These are phyloP conservation scores for Monosporozyma aerobia DNA, from an alignment of 805 yeast species.

Conservation along the genomic window DNA sequence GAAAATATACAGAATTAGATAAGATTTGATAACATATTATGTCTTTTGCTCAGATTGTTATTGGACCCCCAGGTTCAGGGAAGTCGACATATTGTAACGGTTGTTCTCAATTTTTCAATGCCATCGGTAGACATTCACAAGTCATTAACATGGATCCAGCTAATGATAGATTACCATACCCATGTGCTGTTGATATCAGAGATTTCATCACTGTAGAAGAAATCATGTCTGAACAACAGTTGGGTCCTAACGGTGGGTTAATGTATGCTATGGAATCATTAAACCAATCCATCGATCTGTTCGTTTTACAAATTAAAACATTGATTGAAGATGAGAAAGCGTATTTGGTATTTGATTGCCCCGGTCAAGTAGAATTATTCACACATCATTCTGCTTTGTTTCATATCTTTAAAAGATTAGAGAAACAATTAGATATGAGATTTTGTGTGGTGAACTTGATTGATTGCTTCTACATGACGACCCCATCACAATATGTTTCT, in stretches of 20 bases:
- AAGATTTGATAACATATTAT: conserved; percentile 16
- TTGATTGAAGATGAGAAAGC: conserved; percentile 49
- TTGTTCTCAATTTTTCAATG: conserved; percentile 81
- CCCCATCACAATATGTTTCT: conserved; percentile 85
- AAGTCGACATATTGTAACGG: conserved; percentile 94
- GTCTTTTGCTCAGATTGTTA: conserved; percentile 83
- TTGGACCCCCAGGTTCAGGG: conserved; percentile 98
- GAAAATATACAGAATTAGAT: background rate
- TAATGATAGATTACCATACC: conserved; percentile 61
- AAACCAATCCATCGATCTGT: conserved; percentile 48
- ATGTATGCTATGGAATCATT: conserved; percentile 73
- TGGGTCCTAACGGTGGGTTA: conserved; percentile 87
- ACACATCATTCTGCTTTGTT: conserved; percentile 77
- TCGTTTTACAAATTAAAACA: conserved; percentile 46
- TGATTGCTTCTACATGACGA: conserved; percentile 72
- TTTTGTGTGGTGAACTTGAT: conserved; percentile 78
- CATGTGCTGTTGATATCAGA: conserved; percentile 68
- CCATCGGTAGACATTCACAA: conserved; percentile 85
- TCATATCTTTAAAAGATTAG: conserved; percentile 55
- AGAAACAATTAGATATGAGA: conserved; percentile 57
- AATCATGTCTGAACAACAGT: conserved; percentile 56
- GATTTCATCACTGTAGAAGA: conserved; percentile 70
- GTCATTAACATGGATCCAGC: conserved; percentile 90
- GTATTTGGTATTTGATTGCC: conserved; percentile 78
- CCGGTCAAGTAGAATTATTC: conserved; percentile 93